Evolutionary conservation across 345 rosid genomes (phyloP).

Genomic region (Garcia nutans): DNA sequence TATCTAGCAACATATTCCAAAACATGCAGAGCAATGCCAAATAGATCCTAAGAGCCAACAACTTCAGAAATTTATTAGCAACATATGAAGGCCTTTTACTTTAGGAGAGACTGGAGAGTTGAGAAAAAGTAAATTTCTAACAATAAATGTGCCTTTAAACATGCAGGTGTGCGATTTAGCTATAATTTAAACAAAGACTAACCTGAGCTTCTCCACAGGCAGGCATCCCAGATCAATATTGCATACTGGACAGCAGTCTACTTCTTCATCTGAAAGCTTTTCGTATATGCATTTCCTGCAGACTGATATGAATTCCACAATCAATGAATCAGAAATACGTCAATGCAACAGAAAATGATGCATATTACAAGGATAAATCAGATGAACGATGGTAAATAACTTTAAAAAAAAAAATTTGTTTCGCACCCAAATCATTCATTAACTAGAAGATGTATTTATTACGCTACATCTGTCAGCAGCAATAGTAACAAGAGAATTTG

Average conservation of each 20-base stretch:
- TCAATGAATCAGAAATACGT: constrained; percentile 16
- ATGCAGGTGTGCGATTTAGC: background rate
- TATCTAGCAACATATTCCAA: background rate
- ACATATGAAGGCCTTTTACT: background rate
- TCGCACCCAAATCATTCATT: background rate
- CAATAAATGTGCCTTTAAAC: background rate
- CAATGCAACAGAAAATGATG: background rate
- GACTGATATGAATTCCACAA: constrained; percentile 40
- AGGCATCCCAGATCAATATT: constrained; percentile 60
- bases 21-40: background rate
- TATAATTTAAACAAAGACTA: background rate
- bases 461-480: background rate
- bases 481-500: background rate
- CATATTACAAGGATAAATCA: background rate
- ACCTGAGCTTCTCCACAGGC: constrained; percentile 74
- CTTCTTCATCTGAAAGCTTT: constrained; percentile 66
- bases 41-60: background rate
- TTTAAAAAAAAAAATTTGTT: background rate
- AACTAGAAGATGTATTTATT: background rate
- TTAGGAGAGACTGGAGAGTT: background rate
- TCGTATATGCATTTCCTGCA: constrained; percentile 75
- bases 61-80: background rate
- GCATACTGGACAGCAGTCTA: constrained; percentile 71
- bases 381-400: background rate
- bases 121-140: background rate